Evolutionary conservation across 306 rosid species (phyloP), one percentile per base, ranked within the genome.

Genomic region (Cucurbita maxima): DNA sequence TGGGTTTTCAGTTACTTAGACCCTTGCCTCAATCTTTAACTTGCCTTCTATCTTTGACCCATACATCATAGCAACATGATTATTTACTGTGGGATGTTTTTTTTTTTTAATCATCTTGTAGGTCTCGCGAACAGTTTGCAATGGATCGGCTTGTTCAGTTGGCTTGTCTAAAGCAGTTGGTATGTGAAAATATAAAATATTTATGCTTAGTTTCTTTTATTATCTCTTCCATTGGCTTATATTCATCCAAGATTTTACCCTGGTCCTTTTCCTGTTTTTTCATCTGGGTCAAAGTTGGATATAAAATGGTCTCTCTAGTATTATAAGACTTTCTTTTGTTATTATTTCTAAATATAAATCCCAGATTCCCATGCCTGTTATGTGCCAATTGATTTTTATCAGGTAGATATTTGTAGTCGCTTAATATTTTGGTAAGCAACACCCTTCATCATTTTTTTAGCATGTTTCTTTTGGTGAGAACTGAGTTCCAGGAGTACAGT

Each of bases 141-240:
- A 86, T 87, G 91, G 96, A 87, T 58, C 82, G 79, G 77, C 96
- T 92, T 75, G 83, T 90, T 77, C 96, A 90, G 84, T 52, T 79
- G 81, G 83, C 96, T 69, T 93, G 85, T 77, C 83, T 82, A 80
- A 93, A 93, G 84, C 84, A 83, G 84, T 89, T 93, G 96, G 98
- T 93, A 87, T 74, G 50, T 40, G 41, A 36, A 34, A 34, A 70
- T 15, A 34, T 48, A 48, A n/a, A 48, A 48, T 34, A 48, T 51
- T 51, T 30, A 15, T 25, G 38, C 59, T 25, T 25, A 22, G 16
- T 30, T 50, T 18, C 54, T 43, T 66, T 44, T 44, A 8, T 66
- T 10, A 66, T 20, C 38, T 8, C 72, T 41, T 63, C 10, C 16
- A 41, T 18, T 38, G 16, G 16, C 9, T 18, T 40, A 38, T 66